A percentile compares a stretch with the other conserved stretches of the same genome.
Evolutionary conservation across 208 protist genomes (phyloP).

Genomic region (Acanthamoeba triangularis): DNA sequence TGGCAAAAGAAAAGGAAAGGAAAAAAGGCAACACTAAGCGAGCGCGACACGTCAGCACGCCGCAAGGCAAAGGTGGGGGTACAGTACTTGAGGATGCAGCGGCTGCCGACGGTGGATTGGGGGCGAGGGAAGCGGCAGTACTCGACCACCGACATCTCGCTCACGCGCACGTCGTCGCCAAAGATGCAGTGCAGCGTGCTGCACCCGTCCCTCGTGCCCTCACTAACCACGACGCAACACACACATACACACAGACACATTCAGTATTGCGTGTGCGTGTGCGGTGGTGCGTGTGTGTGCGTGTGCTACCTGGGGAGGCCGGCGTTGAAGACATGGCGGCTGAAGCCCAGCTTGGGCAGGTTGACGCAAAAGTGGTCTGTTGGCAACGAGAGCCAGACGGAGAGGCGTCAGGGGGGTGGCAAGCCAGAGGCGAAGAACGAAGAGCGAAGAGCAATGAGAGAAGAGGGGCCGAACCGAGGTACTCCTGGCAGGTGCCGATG

Average conservation of each 20-base stretch:
- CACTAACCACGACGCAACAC: not conserved
- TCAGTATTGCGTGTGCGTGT: not conserved
- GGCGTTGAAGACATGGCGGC: conserved; percentile 33
- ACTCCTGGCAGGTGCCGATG: conserved; percentile 83
- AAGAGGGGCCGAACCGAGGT: conserved; percentile 30
- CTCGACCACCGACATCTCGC: conserved; percentile 39
- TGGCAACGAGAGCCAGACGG: not conserved
- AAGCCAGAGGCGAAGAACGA: not conserved
- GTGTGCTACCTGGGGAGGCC: not conserved
- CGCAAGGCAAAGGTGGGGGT: not conserved
- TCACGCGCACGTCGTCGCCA: not conserved
- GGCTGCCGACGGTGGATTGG: not conserved
- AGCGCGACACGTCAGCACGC: not conserved
- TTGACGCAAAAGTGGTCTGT: conserved; percentile 58
- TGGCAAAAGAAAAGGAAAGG: not conserved
- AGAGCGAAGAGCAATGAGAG: not conserved
- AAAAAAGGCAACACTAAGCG: not conserved
- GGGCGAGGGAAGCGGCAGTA: conserved; percentile 7
- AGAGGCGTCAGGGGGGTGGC: not conserved
- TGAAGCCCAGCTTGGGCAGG: conserved; percentile 23
- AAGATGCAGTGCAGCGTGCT: conserved; percentile 43
- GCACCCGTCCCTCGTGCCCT: conserved; percentile 18
- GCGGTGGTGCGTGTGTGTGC: too few species aligned
- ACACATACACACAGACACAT: not conserved
- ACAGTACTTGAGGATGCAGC: conserved; percentile 46